Percentiles rank a stretch among this genome's conserved stretches.
Evolutionary conservation across 805 yeast species (phyloP).

Genomic region (Citeromyces matritensis): DNA sequence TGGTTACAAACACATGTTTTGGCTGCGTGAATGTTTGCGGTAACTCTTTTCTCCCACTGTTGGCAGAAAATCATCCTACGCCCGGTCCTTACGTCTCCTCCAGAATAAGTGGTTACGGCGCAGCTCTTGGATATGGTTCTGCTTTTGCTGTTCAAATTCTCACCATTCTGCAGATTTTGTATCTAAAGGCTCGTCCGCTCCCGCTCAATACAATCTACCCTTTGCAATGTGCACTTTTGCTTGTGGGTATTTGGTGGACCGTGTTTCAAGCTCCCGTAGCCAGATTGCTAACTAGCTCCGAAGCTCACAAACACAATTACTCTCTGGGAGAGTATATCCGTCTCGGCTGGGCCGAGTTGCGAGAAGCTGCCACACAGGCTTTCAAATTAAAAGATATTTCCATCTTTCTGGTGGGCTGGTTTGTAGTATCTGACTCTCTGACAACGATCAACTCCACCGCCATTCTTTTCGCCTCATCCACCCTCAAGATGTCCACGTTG

Average conservation of each 20-base stretch:
- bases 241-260: slow-evolving; percentile 72
- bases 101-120: slow-evolving; percentile 49
- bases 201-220: slow-evolving; percentile 16
- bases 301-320: slow-evolving; percentile 5
- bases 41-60: slow-evolving; percentile 52
- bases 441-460: slow-evolving; percentile 76
- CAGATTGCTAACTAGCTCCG: slow-evolving; percentile 22
- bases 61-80: slow-evolving; percentile 28
- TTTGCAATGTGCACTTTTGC: slow-evolving; percentile 40
- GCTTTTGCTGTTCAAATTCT: slow-evolving; percentile 53
- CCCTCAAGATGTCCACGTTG: slow-evolving; percentile 53
- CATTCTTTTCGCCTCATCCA: slow-evolving; percentile 57
- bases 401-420: slow-evolving; percentile 62
- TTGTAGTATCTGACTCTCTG: slow-evolving; percentile 56
- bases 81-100: slow-evolving; percentile 20
- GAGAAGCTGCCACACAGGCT: slow-evolving; percentile 42
- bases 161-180: slow-evolving; percentile 30
- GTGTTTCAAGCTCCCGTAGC: slow-evolving; percentile 51
- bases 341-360: slow-evolving; percentile 51
- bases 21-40: slow-evolving; percentile 76
- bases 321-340: slow-evolving; percentile 18
- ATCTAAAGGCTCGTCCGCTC: slow-evolving; percentile 4
- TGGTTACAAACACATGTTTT: slow-evolving; percentile 51
- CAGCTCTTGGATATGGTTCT: slow-evolving; percentile 55
- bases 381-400: slow-evolving; percentile 46